Base-by-base conservation (phyloP, 2,329 filamentous ascomycete species). In the Colletotrichum phormii region DNA sequence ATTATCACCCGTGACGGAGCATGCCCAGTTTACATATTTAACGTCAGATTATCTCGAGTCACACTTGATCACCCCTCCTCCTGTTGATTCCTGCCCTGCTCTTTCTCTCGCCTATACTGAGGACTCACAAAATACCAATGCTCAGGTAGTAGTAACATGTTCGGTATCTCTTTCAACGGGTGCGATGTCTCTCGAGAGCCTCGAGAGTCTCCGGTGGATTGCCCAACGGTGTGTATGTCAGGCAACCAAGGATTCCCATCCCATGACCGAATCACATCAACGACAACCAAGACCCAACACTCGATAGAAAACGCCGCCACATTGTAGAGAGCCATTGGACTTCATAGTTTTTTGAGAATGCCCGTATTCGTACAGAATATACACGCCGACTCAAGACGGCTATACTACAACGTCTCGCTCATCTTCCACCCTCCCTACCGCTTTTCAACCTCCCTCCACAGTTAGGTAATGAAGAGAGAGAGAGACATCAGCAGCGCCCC, bases 331-430 rank as follows among this genome's bases (percentile, higher is more conserved):
- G 35, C 13, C 22, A 65, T 65, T 53, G 61, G 61, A 65, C 71
- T 65, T 71, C 55, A 3, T 49, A 29, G 6, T 18, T 64, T 64
- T 69, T 35, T 72, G 71, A 73, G 68, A 72, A 73, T 72, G 71
- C 68, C 67, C 67, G 49, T 72, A 67, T 72, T 67, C 71, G 49
- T 72, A 75, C 74, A 75, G 55, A 67, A 67, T 69, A 72, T 75
- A 75, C 74, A 75, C 42, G 73, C 60, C 74, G 60, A 58, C 35
- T n/a, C 37, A 42, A 65, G 35, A 58, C 66, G 64, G 31, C 46
- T 61, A 53, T 53, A 22, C 33, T 51, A 46, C 26, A 29, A 29
- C 54, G 53, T 42, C 65, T 60, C 58, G 33, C 8, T 24, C 12
- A 13, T 18, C 54, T 37, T 29, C n/a, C n/a, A 29, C 29, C 65